Evolutionary conservation across 169 alveolate species (phyloP).

Genomic region (Eimeria sp.): DNA sequence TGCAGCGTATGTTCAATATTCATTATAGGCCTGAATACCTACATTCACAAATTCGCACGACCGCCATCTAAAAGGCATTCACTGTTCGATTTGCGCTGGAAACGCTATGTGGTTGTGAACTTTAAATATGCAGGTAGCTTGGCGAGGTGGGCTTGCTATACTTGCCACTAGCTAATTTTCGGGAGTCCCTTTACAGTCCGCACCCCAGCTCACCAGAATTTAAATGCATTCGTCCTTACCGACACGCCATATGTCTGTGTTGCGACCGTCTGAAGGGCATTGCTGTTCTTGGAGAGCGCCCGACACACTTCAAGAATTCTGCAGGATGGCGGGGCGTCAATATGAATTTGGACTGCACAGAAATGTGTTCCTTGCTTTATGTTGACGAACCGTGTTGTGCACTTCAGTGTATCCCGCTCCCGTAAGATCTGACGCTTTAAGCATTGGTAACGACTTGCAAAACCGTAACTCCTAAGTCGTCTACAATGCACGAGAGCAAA

Average conservation of each 20-base stretch:
- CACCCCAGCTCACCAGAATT: not conserved
- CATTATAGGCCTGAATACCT: too few species aligned
- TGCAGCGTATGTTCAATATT: too few species aligned
- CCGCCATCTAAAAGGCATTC: not conserved
- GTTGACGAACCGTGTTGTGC: not conserved
- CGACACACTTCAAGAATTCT: not conserved
- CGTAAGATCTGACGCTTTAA: not conserved
- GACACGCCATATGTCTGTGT: not conserved
- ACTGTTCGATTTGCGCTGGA: not conserved
- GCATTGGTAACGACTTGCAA: not conserved
- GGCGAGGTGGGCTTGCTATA: not conserved
- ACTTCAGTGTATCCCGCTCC: not conserved
- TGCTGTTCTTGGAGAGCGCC: not conserved
- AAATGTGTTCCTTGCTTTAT: not conserved
- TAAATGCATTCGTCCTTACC: not conserved
- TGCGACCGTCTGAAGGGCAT: not conserved
- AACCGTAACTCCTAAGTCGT: not conserved
- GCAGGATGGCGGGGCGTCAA: not conserved
- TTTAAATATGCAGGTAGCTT: not conserved
- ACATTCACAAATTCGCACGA: not conserved
- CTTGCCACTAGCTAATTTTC: not conserved
- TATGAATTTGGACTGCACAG: not conserved
- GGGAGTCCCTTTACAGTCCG: not conserved
- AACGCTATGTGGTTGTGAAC: not conserved
- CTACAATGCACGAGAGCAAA: not conserved